Conservation (phyloP, 331 rosid species). For the Acacia pycnantha region DNA sequence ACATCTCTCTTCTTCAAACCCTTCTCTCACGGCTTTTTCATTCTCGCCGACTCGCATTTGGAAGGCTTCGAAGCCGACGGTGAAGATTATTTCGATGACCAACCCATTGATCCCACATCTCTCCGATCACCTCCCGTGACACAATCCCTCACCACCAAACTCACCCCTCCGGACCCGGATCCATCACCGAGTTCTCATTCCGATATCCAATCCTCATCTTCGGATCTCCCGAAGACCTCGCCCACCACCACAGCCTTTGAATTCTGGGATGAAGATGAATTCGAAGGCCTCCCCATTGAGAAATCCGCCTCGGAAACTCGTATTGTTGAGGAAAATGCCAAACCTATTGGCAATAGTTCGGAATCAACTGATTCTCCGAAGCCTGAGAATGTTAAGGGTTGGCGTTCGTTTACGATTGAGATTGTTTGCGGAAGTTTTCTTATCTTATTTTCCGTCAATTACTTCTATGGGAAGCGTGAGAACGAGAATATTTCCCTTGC, state of each 20-base stretch:
- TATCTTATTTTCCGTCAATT: conserved; percentile 62
- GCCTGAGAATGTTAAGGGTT: neutral
- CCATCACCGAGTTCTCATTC: conserved; percentile 12
- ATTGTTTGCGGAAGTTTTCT: conserved; percentile 67
- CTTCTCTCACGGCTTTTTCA: neutral
- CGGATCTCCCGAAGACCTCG: conserved; percentile 25
- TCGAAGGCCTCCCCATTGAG: conserved; percentile 42
- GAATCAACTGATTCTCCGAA: conserved; percentile 25
- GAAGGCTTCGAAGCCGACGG: neutral
- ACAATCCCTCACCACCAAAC: conserved; percentile 29
- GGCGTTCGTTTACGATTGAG: conserved; percentile 56
- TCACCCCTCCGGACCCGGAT: conserved; percentile 27
- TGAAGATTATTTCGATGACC: neutral
- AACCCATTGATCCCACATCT: conserved; percentile 26
- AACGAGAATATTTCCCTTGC: conserved; percentile 87
- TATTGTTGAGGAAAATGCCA: conserved; percentile 27
- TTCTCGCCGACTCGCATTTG: neutral
- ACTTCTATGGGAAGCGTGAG: conserved; percentile 85
- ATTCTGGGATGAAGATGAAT: neutral
- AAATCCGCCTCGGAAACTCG: conserved; percentile 24
- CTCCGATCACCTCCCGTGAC: conserved; percentile 48
- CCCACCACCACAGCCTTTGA: neutral
- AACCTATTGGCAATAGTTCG: conserved; percentile 32
- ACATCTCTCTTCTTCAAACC: neutral
- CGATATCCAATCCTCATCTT: conserved; percentile 27